Conservation (phyloP, 163 green algal species). For the Scenedesmus sp. region DNA sequence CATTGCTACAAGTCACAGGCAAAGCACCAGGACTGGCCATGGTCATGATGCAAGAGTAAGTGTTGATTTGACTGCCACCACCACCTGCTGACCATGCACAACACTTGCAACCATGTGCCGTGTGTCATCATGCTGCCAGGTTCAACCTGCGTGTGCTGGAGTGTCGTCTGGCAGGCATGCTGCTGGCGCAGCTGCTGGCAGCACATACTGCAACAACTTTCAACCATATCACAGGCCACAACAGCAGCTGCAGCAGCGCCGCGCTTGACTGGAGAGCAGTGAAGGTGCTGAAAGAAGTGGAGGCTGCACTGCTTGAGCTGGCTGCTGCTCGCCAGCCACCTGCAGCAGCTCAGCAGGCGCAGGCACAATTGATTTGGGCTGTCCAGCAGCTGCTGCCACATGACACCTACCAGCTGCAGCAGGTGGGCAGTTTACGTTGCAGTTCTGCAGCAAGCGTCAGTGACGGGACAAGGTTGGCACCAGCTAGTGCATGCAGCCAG, state of each 20-base stretch:
- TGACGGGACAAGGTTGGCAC: too few species aligned
- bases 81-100: neutral
- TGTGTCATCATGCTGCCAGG: neutral
- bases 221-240: slow-evolving; percentile 83
- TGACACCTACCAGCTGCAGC: neutral
- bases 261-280: neutral
- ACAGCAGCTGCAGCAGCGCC: slow-evolving; percentile 19
- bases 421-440: slow-evolving; percentile 11
- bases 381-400: slow-evolving; percentile 46
- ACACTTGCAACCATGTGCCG: neutral
- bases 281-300: neutral
- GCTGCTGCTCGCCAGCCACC: slow-evolving; percentile 8
- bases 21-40: neutral
- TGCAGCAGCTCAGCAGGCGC: neutral
- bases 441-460: too few species aligned
- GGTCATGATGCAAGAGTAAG: neutral
- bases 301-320: neutral
- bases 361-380: neutral
- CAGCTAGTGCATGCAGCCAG: too few species aligned
- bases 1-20: neutral
- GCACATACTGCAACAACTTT: slow-evolving; percentile 51
- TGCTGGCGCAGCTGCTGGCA: slow-evolving; percentile 79
- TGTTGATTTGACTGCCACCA: neutral
- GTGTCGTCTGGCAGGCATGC: slow-evolving; percentile 89
- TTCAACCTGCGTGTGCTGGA: slow-evolving; percentile 99